A percentile compares a stretch with the other conserved stretches of the same genome.
phyloP scores from a whole-genome alignment of 2,329 filamentous ascomycete genomes.

The Ophiostoma tasmaniense region DNA sequence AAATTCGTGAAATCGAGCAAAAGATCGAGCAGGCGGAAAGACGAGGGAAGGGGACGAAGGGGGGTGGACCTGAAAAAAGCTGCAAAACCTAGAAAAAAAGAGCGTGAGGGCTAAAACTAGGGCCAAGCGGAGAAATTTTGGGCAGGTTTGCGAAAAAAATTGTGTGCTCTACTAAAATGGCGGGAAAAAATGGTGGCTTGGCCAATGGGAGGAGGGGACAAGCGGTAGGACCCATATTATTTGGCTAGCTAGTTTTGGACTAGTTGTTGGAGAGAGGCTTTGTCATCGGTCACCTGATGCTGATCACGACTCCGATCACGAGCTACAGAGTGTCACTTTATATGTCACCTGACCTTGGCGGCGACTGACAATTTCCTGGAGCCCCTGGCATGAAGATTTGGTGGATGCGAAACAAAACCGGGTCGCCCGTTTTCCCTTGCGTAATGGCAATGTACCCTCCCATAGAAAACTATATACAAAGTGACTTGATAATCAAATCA shows the following conservation, averaged over 20 bases:
- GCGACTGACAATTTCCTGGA: not conserved
- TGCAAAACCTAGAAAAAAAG: slow-evolving; percentile 14
- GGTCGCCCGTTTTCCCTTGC: slow-evolving; percentile 3
- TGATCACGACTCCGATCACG: not conserved
- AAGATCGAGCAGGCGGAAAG: slow-evolving; percentile 2
- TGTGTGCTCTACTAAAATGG: slow-evolving; percentile 17
- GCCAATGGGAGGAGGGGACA: slow-evolving; percentile 13
- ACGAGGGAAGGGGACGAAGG: slow-evolving; percentile 12
- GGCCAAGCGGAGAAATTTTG: slow-evolving; percentile 12
- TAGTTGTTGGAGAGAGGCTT: not conserved
- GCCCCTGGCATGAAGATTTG: slow-evolving; percentile 3
- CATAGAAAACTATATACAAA: slow-evolving; percentile 6
- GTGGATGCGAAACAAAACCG: slow-evolving; percentile 10
- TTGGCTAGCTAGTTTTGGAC: not conserved
- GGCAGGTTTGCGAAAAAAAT: slow-evolving; percentile 14
- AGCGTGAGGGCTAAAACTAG: slow-evolving; percentile 17
- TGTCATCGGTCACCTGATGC: not conserved
- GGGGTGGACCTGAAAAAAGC: slow-evolving; percentile 12
- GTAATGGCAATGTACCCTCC: slow-evolving; percentile 8
- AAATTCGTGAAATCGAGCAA: slow-evolving; percentile 8
- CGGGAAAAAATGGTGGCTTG: slow-evolving; percentile 9
- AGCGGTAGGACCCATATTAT: not conserved
- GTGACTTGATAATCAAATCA: slow-evolving; percentile 15
- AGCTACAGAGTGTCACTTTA: not conserved
- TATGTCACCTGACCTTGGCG: not conserved